Evolutionary conservation across 768 basidiomycete genomes (phyloP).

Genomic region (Kwoniella heveanensis): DNA sequence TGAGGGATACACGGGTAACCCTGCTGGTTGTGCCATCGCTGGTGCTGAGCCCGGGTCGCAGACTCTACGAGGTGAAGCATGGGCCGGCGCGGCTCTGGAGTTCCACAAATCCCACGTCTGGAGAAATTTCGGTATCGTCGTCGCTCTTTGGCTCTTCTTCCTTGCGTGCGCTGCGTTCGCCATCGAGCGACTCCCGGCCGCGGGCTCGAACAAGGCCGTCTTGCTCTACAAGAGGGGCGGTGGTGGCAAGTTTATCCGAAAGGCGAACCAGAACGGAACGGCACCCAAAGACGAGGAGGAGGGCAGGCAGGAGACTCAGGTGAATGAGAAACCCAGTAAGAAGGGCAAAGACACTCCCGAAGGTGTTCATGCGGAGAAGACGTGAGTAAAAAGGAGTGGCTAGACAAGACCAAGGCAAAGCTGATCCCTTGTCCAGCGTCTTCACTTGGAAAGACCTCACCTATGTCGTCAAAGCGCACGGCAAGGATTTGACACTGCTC

Average conservation of each 20-base stretch:
- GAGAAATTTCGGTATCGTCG: conserved; percentile 54
- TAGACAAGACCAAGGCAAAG: too few relatives aligned
- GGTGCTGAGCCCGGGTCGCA: conserved; percentile 40
- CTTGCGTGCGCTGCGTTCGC: conserved; percentile 46
- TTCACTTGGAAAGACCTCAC: conserved; percentile 56
- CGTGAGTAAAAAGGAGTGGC: conserved; percentile 20
- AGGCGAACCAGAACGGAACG: conserved; percentile 49
- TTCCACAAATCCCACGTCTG: conserved; percentile 51
- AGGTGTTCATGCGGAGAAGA: conserved; percentile 32
- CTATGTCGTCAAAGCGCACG: conserved; percentile 42
- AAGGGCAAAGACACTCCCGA: conserved; percentile 9
- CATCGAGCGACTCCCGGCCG: conserved; percentile 48
- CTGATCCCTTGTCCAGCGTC: conserved; percentile 38
- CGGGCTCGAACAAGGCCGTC: conserved; percentile 48
- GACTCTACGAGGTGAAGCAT: conserved; percentile 38
- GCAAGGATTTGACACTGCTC: conserved; percentile 59
- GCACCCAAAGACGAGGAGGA: conserved; percentile 42
- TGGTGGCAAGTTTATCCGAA: conserved; percentile 47
- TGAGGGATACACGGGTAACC: conserved; percentile 27
- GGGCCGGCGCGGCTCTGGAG: conserved; percentile 37
- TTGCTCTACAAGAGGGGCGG: conserved; percentile 41
- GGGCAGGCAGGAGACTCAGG: conserved; percentile 27
- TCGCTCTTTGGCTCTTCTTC: conserved; percentile 41
- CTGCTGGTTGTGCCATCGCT: conserved; percentile 39
- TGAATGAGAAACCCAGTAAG: conserved; percentile 26